Evolutionary conservation across 2,329 filamentous ascomycete genomes (phyloP).

Genomic region (Diaporthe sp.): DNA sequence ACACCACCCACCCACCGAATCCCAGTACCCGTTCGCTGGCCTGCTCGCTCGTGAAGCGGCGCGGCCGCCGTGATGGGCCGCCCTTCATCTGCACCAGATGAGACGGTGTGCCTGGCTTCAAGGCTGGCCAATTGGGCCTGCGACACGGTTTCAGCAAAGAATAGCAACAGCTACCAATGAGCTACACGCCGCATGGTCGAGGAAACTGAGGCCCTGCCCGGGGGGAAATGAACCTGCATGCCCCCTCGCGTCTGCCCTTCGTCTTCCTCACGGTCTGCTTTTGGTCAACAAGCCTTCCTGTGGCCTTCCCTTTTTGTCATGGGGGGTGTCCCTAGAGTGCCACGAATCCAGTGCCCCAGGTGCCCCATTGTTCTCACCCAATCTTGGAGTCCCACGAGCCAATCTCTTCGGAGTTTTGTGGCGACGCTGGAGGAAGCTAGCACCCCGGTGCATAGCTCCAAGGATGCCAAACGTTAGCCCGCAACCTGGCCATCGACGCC

Average conservation of each 20-base stretch:
- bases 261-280: conserved; percentile 28
- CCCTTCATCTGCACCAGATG: conserved; percentile 33
- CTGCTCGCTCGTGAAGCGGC: conserved; percentile 35
- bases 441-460: conserved; percentile 39
- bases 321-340: conserved; percentile 31
- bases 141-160: conserved; percentile 48
- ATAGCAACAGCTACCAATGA: conserved; percentile 44
- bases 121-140: conserved; percentile 39
- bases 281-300: conserved; percentile 24
- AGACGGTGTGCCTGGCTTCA: conserved; percentile 34
- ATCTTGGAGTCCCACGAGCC: conserved; percentile 59
- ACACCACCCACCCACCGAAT: not conserved
- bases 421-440: conserved; percentile 51
- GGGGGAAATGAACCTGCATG: conserved; percentile 25
- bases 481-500: conserved; percentile 12
- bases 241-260: conserved; percentile 31
- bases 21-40: conserved; percentile 24
- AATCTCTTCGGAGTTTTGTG: conserved; percentile 56
- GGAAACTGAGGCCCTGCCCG: conserved; percentile 34
- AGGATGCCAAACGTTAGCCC: conserved; percentile 7
- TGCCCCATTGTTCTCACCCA: conserved; percentile 47
- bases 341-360: conserved; percentile 37
- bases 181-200: conserved; percentile 34
- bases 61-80: conserved; percentile 40
- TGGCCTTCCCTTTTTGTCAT: conserved; percentile 28